These are phyloP conservation scores for Russula sp. DNA, from an alignment of 768 basidiomycete genomes.

Conservation along the genomic window DNA sequence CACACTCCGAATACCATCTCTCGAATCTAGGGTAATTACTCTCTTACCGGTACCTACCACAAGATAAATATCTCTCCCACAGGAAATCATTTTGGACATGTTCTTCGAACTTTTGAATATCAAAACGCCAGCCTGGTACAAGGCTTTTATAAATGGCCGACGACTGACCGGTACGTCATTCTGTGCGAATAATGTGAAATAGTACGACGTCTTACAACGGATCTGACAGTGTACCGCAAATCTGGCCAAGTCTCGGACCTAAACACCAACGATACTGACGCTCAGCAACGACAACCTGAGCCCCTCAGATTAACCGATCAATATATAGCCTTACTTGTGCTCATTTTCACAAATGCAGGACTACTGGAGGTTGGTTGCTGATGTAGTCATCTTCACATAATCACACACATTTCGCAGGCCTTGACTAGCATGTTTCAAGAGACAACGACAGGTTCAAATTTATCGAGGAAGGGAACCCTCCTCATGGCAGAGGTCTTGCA, in stretches of 20 bases:
- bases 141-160: conserved; percentile 86
- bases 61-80: conserved; percentile 10
- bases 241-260: conserved; percentile 27
- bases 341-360: conserved; percentile 84
- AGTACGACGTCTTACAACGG: neutral
- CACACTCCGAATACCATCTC: conserved; percentile 82
- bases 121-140: conserved; percentile 88
- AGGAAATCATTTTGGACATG: conserved; percentile 94
- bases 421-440: conserved; percentile 84
- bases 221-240: conserved; percentile 53
- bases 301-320: conserved; percentile 87
- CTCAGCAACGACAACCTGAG: conserved; percentile 45
- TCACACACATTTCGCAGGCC: conserved; percentile 49
- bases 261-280: conserved; percentile 31
- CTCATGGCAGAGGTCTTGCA: conserved; percentile 90
- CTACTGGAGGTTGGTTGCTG: conserved; percentile 68
- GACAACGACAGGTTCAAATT: conserved; percentile 59
- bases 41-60: neutral
- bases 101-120: conserved; percentile 92
- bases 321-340: conserved; percentile 80
- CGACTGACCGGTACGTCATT: conserved; percentile 71
- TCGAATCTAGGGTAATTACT: conserved; percentile 70
- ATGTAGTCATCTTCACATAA: conserved; percentile 3
- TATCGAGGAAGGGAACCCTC: conserved; percentile 87
- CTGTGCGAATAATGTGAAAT: neutral